These are phyloP conservation scores for Pogostemon cablin DNA, from an alignment of 257 asterid species.

Conservation along the genomic window DNA sequence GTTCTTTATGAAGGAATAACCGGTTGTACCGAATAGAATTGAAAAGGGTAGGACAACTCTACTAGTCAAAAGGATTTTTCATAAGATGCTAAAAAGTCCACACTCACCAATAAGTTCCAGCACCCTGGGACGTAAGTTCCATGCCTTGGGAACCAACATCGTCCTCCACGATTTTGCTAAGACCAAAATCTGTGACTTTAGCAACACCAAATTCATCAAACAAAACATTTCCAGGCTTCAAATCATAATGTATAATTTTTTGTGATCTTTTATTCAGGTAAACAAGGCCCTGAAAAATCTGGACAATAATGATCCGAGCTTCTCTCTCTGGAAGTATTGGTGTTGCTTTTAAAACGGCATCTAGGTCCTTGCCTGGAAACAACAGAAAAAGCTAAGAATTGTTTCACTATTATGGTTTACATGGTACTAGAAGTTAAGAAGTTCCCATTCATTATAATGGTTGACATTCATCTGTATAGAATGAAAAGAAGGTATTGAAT, in stretches of 20 bases:
- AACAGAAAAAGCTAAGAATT: conserved; percentile 16
- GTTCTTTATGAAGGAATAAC: neutral
- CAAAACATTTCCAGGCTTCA: conserved; percentile 98
- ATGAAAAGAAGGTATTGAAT: neutral
- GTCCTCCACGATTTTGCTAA: conserved; percentile 97
- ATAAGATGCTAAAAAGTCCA: conserved; percentile 12
- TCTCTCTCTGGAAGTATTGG: conserved; percentile 90
- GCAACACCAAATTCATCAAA: conserved; percentile 91
- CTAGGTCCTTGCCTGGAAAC: conserved; percentile 91
- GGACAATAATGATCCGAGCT: conserved; percentile 84
- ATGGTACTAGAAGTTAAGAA: neutral
- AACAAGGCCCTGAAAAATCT: conserved; percentile 94
- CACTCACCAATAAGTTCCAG: conserved; percentile 98
- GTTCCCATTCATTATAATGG: conserved; percentile 5
- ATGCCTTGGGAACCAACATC: conserved; percentile 99
- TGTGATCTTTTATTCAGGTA: conserved; percentile 91
- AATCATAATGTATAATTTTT: conserved; percentile 92
- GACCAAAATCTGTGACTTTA: conserved; percentile 98
- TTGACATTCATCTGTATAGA: neutral
- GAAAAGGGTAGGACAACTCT: neutral
- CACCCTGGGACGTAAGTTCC: conserved; percentile 99
- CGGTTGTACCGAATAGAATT: conserved; percentile 4
- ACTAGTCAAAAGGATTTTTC: neutral
- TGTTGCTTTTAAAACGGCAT: conserved; percentile 89
- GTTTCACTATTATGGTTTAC: neutral